Evolutionary conservation across 2,329 filamentous ascomycete species (phyloP).

Genomic region (Alternaria gansuensis): DNA sequence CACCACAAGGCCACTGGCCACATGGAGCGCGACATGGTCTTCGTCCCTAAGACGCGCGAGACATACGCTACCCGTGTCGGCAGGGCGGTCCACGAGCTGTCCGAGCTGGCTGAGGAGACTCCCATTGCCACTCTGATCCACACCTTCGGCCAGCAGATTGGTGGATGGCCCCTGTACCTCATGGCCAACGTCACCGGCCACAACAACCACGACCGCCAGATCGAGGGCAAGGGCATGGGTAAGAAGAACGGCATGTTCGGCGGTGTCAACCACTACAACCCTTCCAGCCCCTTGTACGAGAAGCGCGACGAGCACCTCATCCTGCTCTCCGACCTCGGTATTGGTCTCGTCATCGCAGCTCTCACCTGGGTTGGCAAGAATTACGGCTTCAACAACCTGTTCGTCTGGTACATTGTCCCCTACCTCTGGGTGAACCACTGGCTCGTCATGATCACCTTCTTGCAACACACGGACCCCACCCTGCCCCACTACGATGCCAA

Average conservation of each 20-base stretch:
- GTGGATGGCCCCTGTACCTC: conserved; percentile 94
- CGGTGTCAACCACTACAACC: conserved; percentile 96
- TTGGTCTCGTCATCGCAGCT: conserved; percentile 65
- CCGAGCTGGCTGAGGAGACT: conserved; percentile 93
- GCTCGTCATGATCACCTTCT: conserved; percentile 96
- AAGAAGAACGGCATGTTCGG: conserved; percentile 82
- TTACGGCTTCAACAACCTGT: conserved; percentile 85
- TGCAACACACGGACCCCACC: conserved; percentile 94
- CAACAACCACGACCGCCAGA: conserved; percentile 89
- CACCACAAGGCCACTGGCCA: conserved; percentile 99
- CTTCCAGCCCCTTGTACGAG: conserved; percentile 88
- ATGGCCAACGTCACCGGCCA: conserved; percentile 93
- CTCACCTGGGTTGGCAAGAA: conserved; percentile 76
- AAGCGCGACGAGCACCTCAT: conserved; percentile 89
- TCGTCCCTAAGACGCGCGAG: conserved; percentile 90
- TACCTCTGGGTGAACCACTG: conserved; percentile 99
- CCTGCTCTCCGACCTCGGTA: conserved; percentile 82
- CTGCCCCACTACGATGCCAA: conserved; percentile 90
- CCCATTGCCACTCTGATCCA: conserved; percentile 80
- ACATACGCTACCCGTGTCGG: conserved; percentile 80
- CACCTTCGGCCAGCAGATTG: conserved; percentile 84
- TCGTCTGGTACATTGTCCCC: conserved; percentile 93
- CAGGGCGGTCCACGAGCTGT: conserved; percentile 78
- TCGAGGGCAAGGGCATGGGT: conserved; percentile 90
- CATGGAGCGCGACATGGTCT: conserved; percentile 99